Evolutionary conservation across 2,329 filamentous ascomycete species (phyloP), one percentile per base, ranked within the genome.

Genomic region (Apiospora phragmitis): DNA sequence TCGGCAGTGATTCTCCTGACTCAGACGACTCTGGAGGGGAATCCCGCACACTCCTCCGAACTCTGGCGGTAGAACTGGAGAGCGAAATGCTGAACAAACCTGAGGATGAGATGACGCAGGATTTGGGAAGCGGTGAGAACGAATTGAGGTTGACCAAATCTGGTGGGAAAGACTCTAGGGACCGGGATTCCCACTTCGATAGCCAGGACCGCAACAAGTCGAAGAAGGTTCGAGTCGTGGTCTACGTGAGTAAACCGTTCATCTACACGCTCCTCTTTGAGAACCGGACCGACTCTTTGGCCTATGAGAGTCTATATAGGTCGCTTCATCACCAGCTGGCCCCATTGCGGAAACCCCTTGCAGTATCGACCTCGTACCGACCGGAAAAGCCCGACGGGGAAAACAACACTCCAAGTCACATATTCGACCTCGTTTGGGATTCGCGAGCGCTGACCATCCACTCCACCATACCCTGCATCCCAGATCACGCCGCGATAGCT

Each of bases 211-310:
- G 83, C 70, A 88, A 86, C 77, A 88, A 88, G 76, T 82, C 84
- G 2, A 84, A 85, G 71, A 89, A 87, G 74, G 80, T 94, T 55
- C 88, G 91, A 0, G 91, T 93, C 1, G 87, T 94, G 8, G 87
- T 94, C 67, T 95, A 94, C 77, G 88, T 91, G 65, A 90, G 91
- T 78, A 88, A 87, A 32, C 93, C 93, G 0, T 95, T 95, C 80
- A 88, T 95, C 66, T 95, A 93, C 78, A 88, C 91, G 1, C 91
- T 96, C 72, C 83, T 96, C 4, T 95, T 95, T 79, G 82, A 87
- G 66, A 82, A 87, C 55, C 85, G 85, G 65, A 91, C 91, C 8
- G 85, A 88, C 69, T 88, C 89, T 1, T 80, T 91, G 1, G 85
- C 86, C 4, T 87, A 84, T 78, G 83, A 87, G n/a, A 76, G 82